phyloP scores from a whole-genome alignment of 2,329 filamentous ascomycete species.

The Pseudopyricularia cyperi region DNA sequence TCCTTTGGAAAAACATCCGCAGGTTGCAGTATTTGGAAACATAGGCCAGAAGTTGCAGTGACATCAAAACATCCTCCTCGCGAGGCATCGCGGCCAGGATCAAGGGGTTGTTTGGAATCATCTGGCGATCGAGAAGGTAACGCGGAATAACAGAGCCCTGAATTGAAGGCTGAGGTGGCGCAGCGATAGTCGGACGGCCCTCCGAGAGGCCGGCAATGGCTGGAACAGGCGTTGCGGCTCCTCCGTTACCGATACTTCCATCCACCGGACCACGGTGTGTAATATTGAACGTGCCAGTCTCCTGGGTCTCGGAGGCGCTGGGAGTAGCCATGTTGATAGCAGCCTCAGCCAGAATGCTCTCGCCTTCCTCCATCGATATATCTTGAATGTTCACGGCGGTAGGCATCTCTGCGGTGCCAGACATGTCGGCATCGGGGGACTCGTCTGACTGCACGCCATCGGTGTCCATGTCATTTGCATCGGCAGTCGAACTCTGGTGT shows the following conservation, averaged over 20 bases:
- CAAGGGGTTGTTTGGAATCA: slow-evolving; percentile 50
- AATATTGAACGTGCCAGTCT: slow-evolving; percentile 86
- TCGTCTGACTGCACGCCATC: slow-evolving; percentile 75
- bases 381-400: slow-evolving; percentile 76
- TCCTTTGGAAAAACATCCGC: slow-evolving; percentile 87
- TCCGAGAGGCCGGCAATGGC: slow-evolving; percentile 58
- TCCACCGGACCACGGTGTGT: slow-evolving; percentile 69
- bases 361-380: slow-evolving; percentile 65
- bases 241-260: slow-evolving; percentile 67
- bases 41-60: slow-evolving; percentile 87
- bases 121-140: slow-evolving; percentile 63
- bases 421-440: slow-evolving; percentile 62
- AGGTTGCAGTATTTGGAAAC: slow-evolving; percentile 98
- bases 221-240: slow-evolving; percentile 51
- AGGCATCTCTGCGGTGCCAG: slow-evolving; percentile 69
- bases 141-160: slow-evolving; percentile 61
- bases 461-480: slow-evolving; percentile 73
- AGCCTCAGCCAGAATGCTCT: slow-evolving; percentile 64
- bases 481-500: slow-evolving; percentile 72
- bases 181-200: slow-evolving; percentile 54
- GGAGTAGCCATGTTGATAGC: slow-evolving; percentile 64
- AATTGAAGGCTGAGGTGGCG: slow-evolving; percentile 62
- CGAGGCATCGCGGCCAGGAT: slow-evolving; percentile 85
- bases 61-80: slow-evolving; percentile 97
- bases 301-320: slow-evolving; percentile 71